phyloP scores from a whole-genome alignment of 176 grass and related monocot genomes.

The Carex myosuroides region DNA sequence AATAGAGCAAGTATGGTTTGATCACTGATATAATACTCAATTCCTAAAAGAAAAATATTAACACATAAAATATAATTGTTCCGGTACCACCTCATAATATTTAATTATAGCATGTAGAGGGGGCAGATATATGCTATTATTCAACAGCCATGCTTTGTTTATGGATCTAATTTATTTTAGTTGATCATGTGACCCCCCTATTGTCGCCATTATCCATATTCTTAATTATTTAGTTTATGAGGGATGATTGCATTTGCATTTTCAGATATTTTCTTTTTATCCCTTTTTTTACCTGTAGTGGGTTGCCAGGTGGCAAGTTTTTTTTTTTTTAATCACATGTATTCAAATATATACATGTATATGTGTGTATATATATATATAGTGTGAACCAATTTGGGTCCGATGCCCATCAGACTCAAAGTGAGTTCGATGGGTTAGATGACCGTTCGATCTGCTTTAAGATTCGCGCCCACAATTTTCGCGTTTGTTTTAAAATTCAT shows the following conservation, averaged over 20 bases:
- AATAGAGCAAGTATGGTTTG: background rate
- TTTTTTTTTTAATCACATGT: too few species aligned
- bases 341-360: too few species aligned
- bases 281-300: too few species aligned
- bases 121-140: conserved; percentile 17
- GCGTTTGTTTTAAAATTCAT: too few species aligned
- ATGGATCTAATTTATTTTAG: background rate
- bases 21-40: conserved; percentile 11
- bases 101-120: background rate
- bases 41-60: background rate
- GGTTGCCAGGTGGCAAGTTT: too few species aligned
- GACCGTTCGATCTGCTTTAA: too few species aligned
- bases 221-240: background rate
- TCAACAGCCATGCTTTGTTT: conserved; percentile 13
- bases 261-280: background rate
- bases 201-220: conserved; percentile 16
- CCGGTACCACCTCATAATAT: background rate
- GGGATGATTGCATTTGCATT: background rate
- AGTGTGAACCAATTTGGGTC: too few species aligned
- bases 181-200: background rate
- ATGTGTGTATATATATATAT: too few species aligned
- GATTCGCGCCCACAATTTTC: too few species aligned
- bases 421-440: too few species aligned
- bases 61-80: background rate
- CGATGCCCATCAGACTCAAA: too few species aligned